Conservation (phyloP, 2,329 filamentous ascomycete species). For the Hymenoscyphus repandus region DNA sequence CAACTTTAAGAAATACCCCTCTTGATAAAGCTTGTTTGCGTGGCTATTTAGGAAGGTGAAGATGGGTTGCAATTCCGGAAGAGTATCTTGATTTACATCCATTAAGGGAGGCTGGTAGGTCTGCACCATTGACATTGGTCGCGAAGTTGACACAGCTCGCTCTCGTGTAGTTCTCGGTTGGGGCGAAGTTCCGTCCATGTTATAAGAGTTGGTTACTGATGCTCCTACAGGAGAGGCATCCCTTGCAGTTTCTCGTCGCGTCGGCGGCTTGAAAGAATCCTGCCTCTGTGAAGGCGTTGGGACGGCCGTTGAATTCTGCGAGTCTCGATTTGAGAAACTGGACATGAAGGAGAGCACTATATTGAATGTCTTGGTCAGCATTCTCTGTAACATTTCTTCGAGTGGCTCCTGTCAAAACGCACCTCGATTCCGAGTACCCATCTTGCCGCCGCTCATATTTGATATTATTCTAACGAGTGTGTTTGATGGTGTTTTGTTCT, state of each 20-base stretch:
- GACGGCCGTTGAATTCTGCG: conserved; percentile 30
- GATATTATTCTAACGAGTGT: conserved; percentile 17
- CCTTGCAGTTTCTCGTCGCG: conserved; percentile 36
- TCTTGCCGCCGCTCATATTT: conserved; percentile 19
- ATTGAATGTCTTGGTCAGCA: conserved; percentile 23
- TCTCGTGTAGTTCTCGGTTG: conserved; percentile 33
- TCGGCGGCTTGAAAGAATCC: conserved; percentile 17
- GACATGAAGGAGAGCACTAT: conserved; percentile 91
- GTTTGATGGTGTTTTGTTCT: conserved; percentile 7
- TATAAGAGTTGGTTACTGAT: conserved; percentile 10
- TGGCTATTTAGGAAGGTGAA: conserved; percentile 94
- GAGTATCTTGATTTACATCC: conserved; percentile 78
- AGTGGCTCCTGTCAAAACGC: conserved; percentile 10
- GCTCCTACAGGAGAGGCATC: conserved; percentile 3
- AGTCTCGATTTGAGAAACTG: conserved; percentile 55
- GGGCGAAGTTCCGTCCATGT: conserved; percentile 17
- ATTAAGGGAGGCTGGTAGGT: conserved; percentile 81
- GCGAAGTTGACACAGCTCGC: conserved; percentile 49
- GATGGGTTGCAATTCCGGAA: conserved; percentile 89
- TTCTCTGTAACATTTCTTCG: not conserved
- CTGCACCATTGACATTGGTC: conserved; percentile 81
- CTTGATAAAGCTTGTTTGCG: conserved; percentile 92
- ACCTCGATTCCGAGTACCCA: conserved; percentile 33
- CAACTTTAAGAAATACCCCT: conserved; percentile 95
- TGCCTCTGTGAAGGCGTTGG: conserved; percentile 19